Conservation (phyloP, 148 eudicot genomes). For the Amaranthus hypochondriacus region DNA sequence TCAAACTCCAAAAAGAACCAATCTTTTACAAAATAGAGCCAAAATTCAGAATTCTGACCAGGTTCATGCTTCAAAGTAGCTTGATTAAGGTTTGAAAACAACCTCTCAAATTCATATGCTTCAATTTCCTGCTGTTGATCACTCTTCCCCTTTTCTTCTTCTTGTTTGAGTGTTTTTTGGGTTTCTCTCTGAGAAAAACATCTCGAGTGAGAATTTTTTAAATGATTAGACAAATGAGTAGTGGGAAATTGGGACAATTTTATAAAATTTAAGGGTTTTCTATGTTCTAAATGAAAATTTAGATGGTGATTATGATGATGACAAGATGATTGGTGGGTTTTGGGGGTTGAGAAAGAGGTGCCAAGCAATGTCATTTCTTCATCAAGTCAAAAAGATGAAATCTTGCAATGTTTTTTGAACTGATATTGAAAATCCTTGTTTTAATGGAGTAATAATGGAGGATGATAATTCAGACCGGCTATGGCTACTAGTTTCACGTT, state of each 20-base stretch:
- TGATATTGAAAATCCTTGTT: background rate
- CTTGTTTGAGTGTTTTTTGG: slow-evolving; percentile 22
- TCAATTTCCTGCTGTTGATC: slow-evolving; percentile 9
- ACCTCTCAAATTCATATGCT: slow-evolving; percentile 52
- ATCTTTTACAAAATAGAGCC: background rate
- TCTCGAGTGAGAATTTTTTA: slow-evolving; percentile 22
- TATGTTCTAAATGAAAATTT: background rate
- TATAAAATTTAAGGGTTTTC: slow-evolving; percentile 1
- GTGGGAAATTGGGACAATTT: background rate
- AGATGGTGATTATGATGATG: background rate
- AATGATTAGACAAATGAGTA: slow-evolving; percentile 14
- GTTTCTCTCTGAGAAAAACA: slow-evolving; percentile 38
- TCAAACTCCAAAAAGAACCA: background rate
- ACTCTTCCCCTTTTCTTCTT: slow-evolving; percentile 14
- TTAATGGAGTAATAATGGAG: background rate
- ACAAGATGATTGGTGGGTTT: background rate
- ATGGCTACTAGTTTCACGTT: background rate
- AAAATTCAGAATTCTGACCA: slow-evolving; percentile 33
- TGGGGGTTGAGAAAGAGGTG: slow-evolving; percentile 4
- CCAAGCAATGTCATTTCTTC: slow-evolving; percentile 13
- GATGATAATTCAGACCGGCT: background rate
- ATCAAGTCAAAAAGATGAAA: background rate
- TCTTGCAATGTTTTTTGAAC: background rate
- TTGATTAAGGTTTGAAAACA: slow-evolving; percentile 82
- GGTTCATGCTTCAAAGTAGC: slow-evolving; percentile 70